These are phyloP conservation scores for Aspergillus fischeri DNA, from an alignment of 2,329 filamentous ascomycete genomes.

Conservation along the genomic window DNA sequence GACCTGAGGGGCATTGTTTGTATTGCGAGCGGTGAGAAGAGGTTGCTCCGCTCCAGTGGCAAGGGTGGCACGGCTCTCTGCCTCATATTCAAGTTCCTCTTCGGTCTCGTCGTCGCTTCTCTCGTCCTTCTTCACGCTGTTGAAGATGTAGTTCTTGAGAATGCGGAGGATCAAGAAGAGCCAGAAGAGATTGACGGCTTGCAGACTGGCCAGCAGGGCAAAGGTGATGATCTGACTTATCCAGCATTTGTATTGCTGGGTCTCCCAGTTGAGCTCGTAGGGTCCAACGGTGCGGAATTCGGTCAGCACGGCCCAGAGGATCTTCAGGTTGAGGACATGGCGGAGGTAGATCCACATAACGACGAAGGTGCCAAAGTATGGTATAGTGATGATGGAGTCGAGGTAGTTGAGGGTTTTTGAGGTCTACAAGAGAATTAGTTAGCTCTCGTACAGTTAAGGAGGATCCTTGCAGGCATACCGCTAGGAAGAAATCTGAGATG, in stretches of 20 bases:
- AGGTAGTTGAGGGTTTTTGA: constrained; percentile 92
- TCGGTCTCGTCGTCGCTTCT: constrained; percentile 44
- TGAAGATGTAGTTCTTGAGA: constrained; percentile 40
- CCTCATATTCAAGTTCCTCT: constrained; percentile 28
- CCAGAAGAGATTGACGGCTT: constrained; percentile 46
- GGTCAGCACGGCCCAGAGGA: constrained; percentile 45
- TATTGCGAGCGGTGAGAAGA: constrained; percentile 18
- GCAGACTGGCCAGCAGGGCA: constrained; percentile 40
- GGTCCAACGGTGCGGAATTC: constrained; percentile 46
- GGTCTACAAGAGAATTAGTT: constrained; percentile 50
- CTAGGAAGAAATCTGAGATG: constrained; percentile 92
- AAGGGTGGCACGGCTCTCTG: constrained; percentile 21
- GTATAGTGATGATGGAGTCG: constrained; percentile 70
- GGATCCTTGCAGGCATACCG: constrained; percentile 49
- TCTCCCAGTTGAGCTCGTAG: constrained; percentile 47
- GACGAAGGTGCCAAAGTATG: constrained; percentile 82
- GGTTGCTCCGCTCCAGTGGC: constrained; percentile 24
- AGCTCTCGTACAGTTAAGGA: neutral
- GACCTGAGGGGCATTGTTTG: constrained; percentile 31
- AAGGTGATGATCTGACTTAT: constrained; percentile 47
- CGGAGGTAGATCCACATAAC: constrained; percentile 83
- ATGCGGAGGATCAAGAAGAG: constrained; percentile 44
- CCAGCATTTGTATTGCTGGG: constrained; percentile 47
- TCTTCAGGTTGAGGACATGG: constrained; percentile 59
- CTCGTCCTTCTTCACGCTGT: constrained; percentile 38